Percentiles rank a stretch among this genome's conserved stretches.
phyloP scores from a whole-genome alignment of 139 green algal genomes.

The Chlamydomonas sphaeroides region DNA sequence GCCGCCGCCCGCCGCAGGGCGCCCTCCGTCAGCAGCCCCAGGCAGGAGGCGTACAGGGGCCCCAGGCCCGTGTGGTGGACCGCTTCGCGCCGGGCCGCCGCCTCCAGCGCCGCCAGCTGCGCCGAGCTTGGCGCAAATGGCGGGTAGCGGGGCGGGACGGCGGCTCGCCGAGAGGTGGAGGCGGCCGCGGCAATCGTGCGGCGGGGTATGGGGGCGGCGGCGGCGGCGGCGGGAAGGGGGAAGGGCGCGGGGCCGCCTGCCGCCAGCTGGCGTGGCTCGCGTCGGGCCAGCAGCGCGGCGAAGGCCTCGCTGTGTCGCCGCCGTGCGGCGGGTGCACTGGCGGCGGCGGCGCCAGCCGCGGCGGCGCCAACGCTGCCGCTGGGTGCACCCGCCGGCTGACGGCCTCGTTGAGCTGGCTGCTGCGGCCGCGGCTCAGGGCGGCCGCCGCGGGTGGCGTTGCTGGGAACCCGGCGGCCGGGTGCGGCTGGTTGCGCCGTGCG shows the following conservation, averaged over 20 bases:
- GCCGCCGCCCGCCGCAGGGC: not conserved
- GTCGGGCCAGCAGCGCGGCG: not conserved
- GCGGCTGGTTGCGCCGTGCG: too few relatives aligned
- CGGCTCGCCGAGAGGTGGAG: not conserved
- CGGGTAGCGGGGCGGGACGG: not conserved
- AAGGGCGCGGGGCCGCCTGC: not conserved
- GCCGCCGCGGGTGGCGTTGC: too few relatives aligned
- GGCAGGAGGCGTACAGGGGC: not conserved
- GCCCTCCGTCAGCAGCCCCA: constrained; percentile 1
- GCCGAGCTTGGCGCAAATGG: not conserved
- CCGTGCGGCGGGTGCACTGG: not conserved
- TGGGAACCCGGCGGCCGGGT: too few relatives aligned
- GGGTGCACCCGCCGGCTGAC: not conserved
- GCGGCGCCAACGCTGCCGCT: not conserved
- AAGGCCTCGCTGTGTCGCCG: constrained; percentile 7
- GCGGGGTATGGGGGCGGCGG: not conserved
- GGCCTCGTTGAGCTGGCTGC: too few relatives aligned
- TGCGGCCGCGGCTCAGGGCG: too few relatives aligned
- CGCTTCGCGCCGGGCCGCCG: constrained; percentile 5
- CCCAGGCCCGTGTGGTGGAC: constrained; percentile 30
- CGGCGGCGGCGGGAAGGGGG: too few relatives aligned
- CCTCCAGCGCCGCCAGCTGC: not conserved
- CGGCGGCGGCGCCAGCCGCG: not conserved
- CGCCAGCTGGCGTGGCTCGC: not conserved
- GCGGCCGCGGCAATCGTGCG: not conserved